These are phyloP conservation scores for Basipetospora sp. DNA, from an alignment of 2,329 filamentous ascomycete genomes.

Conservation along the genomic window DNA sequence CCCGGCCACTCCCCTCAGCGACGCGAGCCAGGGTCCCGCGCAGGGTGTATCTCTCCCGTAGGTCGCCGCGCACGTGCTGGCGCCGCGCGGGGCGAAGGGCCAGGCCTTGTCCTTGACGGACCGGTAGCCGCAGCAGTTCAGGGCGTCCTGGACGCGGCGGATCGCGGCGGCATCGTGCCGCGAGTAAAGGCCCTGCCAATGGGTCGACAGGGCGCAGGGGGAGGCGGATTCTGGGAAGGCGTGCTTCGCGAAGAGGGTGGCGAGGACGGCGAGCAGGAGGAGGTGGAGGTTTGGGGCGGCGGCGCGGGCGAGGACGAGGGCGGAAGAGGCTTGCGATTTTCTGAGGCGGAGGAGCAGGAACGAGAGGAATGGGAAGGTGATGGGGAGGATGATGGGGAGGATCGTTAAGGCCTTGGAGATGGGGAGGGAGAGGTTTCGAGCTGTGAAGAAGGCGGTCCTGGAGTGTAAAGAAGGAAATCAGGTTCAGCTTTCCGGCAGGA, in stretches of 20 bases:
- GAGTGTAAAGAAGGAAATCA: slow-evolving; percentile 6
- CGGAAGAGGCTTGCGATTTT: slow-evolving; percentile 18
- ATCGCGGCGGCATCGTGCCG: slow-evolving; percentile 36
- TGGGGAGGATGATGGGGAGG: slow-evolving; percentile 24
- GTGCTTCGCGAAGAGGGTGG: slow-evolving; percentile 25
- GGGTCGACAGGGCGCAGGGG: slow-evolving; percentile 9
- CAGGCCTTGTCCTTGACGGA: slow-evolving; percentile 44
- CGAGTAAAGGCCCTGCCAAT: slow-evolving; percentile 13
- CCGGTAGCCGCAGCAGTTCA: slow-evolving; percentile 52
- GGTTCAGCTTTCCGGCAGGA: not conserved
- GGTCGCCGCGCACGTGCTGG: slow-evolving; percentile 30
- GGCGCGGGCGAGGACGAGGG: slow-evolving; percentile 10
- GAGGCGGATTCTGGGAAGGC: not conserved
- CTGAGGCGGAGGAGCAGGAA: slow-evolving; percentile 11
- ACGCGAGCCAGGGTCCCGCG: not conserved
- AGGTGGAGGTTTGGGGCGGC: slow-evolving; percentile 15
- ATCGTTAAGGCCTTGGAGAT: slow-evolving; percentile 22
- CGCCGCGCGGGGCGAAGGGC: slow-evolving; percentile 35
- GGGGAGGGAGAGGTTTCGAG: slow-evolving; percentile 25
- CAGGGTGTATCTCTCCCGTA: slow-evolving; percentile 16
- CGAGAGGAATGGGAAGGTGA: slow-evolving; percentile 23
- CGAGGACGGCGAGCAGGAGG: slow-evolving; percentile 25
- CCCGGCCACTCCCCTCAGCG: not conserved
- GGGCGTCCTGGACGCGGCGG: slow-evolving; percentile 46
- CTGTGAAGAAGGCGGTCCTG: slow-evolving; percentile 26